phyloP scores from a whole-genome alignment of 2,329 filamentous ascomycete genomes.

The Aspergillus sp. region DNA sequence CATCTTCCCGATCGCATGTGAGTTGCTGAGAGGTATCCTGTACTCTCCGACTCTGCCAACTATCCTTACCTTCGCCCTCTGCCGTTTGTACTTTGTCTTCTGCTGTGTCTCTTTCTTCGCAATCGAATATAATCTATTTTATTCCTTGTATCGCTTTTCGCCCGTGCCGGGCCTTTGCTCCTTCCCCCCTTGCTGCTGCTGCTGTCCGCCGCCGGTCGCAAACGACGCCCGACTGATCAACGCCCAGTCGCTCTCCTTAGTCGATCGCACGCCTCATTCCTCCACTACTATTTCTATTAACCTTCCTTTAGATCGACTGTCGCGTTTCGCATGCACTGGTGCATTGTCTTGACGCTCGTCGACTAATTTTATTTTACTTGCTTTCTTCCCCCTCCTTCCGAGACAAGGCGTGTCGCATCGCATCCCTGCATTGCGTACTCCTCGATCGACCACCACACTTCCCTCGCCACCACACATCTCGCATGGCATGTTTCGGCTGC shows the following conservation, averaged over 20 bases:
- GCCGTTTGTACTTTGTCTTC: slow-evolving; percentile 11
- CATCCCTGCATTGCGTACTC: slow-evolving; percentile 18
- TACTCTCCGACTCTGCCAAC: slow-evolving; percentile 8
- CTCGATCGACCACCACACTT: slow-evolving; percentile 1
- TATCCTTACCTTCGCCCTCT: slow-evolving; percentile 34
- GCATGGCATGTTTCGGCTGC: slow-evolving; percentile 56
- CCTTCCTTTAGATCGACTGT: slow-evolving; percentile 23
- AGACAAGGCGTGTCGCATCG: slow-evolving; percentile 21
- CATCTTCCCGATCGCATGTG: slow-evolving; percentile 21
- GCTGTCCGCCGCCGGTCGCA: slow-evolving; percentile 24
- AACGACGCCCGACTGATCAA: slow-evolving; percentile 25
- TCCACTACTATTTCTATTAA: slow-evolving; percentile 15
- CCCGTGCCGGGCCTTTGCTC: slow-evolving; percentile 14
- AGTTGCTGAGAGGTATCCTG: slow-evolving; percentile 17
- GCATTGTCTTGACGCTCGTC: slow-evolving; percentile 19
- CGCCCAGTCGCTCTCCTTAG: slow-evolving; percentile 19
- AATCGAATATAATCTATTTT: slow-evolving; percentile 11
- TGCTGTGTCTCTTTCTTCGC: slow-evolving; percentile 28
- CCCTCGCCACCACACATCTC: slow-evolving; percentile 32
- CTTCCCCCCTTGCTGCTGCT: slow-evolving; percentile 17
- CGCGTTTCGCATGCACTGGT: slow-evolving; percentile 28
- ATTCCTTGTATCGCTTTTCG: slow-evolving; percentile 2
- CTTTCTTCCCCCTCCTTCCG: slow-evolving; percentile 9
- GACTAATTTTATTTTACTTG: slow-evolving; percentile 15
- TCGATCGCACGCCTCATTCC: slow-evolving; percentile 18